Conservation (phyloP, 306 rosid genomes). For the Ochetophila trinervis region DNA sequence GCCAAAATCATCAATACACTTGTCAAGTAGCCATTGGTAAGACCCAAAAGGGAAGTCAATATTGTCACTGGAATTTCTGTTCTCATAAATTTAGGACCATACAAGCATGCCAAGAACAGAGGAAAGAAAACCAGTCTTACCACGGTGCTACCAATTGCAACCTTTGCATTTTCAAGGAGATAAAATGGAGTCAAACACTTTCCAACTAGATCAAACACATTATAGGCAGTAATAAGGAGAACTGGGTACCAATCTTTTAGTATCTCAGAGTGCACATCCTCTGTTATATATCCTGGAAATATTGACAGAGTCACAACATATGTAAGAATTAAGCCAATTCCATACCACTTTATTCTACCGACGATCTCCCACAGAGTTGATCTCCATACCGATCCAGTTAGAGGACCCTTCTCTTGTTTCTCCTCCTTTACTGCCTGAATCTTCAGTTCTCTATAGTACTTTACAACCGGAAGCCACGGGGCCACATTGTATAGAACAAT, state of each 20-base stretch:
- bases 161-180: slow-evolving; percentile 53
- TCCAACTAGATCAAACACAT: slow-evolving; percentile 86
- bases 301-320: slow-evolving; percentile 78
- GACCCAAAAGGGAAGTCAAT: slow-evolving; percentile 75
- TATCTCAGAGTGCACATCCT: slow-evolving; percentile 78
- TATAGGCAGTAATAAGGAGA: slow-evolving; percentile 62
- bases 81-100: slow-evolving; percentile 72
- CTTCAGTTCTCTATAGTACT: slow-evolving; percentile 66
- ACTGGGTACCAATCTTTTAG: slow-evolving; percentile 84
- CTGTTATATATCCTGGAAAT: slow-evolving; percentile 89
- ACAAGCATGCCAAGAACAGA: slow-evolving; percentile 76
- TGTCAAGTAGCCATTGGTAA: slow-evolving; percentile 80
- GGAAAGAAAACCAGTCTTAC: slow-evolving; percentile 74
- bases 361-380: slow-evolving; percentile 56
- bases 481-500: slow-evolving; percentile 57
- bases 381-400: slow-evolving; percentile 50
- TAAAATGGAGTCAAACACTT: slow-evolving; percentile 66
- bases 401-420: slow-evolving; percentile 48
- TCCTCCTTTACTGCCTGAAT: slow-evolving; percentile 45
- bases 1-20: slow-evolving; percentile 83
- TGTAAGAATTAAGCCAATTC: slow-evolving; percentile 57
- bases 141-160: slow-evolving; percentile 57
- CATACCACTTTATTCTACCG: slow-evolving; percentile 75
- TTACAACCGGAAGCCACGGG: slow-evolving; percentile 72
- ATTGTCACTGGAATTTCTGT: slow-evolving; percentile 72